These are phyloP conservation scores for Trypanosomatidae sp. DNA, from an alignment of 208 protist genomes.

Conservation along the genomic window DNA sequence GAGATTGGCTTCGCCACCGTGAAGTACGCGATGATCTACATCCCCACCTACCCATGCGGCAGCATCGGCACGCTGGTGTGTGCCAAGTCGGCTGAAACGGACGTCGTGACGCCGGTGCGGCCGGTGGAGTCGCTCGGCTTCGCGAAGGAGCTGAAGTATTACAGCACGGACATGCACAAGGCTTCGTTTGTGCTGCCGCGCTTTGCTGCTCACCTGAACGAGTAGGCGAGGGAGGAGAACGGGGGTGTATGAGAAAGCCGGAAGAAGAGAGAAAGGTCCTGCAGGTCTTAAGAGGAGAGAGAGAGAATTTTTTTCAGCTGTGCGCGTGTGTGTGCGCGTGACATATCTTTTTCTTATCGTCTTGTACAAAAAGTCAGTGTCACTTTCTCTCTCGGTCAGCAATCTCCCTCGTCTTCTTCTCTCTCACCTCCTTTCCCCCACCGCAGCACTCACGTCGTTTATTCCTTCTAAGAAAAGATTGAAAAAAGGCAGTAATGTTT, in stretches of 20 bases:
- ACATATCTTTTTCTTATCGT: too few relatives aligned
- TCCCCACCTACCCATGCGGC: slow-evolving; percentile 93
- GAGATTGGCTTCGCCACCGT: slow-evolving; percentile 79
- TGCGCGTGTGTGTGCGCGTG: too few relatives aligned
- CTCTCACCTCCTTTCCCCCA: too few relatives aligned
- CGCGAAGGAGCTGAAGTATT: slow-evolving; percentile 83
- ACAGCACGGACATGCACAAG: slow-evolving; percentile 78
- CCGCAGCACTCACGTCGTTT: too few relatives aligned
- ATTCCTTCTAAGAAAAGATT: too few relatives aligned
- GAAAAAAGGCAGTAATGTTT: too few relatives aligned
- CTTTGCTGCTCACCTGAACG: slow-evolving; percentile 76
- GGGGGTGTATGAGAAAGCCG: not conserved
- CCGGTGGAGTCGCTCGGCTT: slow-evolving; percentile 68
- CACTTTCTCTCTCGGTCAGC: too few relatives aligned
- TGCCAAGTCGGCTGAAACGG: slow-evolving; percentile 56
- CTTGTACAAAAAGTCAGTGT: too few relatives aligned
- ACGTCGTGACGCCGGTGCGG: slow-evolving; percentile 58
- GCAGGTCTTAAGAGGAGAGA: not conserved
- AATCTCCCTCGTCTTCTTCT: too few relatives aligned
- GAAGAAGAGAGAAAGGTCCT: not conserved
- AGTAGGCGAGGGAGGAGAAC: too few relatives aligned
- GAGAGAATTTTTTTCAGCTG: too few relatives aligned
- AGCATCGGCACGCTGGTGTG: slow-evolving; percentile 91
- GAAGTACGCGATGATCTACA: slow-evolving; percentile 93
- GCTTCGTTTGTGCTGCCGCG: slow-evolving; percentile 83